Evolutionary conservation across 208 protist genomes (phyloP), one percentile per base, ranked within the genome.

Genomic region (Crithidia fasciculata): DNA sequence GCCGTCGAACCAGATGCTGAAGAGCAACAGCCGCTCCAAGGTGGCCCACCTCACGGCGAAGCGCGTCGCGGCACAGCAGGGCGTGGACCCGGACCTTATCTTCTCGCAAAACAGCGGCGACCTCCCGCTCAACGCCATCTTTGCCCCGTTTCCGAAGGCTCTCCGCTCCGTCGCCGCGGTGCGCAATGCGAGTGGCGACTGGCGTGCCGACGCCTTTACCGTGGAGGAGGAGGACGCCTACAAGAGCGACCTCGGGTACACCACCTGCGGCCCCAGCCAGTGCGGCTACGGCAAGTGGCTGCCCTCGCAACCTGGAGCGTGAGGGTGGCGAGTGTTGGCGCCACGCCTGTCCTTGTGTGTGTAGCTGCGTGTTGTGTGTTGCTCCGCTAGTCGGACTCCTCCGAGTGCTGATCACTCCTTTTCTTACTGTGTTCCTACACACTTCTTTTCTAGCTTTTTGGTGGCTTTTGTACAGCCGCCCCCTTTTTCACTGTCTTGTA

Each of bases 1-100:
- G 16, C 92, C 92, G 13, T 90, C 82, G 4, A 94, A 96, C 69
- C 72, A 78, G 4, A 73, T 82, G 53, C 79, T 96, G 44, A 95
- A 92, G 74, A 90, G 87, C 59, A 91, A 81, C 61, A 95, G 89
- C 76, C 89, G 89, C 19, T 94, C 89, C 19, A 95, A 93, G 77
- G 81, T 94, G 65, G 87, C 87, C 9, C 88, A 83, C 44, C 76
- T 95, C 8, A 95, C 89, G 36, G 81, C 85, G 63, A 85, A 78
- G 71, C 85, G 92, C 53, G 84, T 91, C 40, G 84, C 85, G 10
- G 89, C 92, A 18, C 92, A 96, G 67, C 81, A 92, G 69, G 60
- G 56, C 28, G 84, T 96, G 7, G 92, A 96, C 58, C 92, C 92
- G 10, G 92, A 96, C 72, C 81, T 94, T 37, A 85, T 96, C 57